Conservation (phyloP, 2,329 filamentous ascomycete genomes). For the Fusarium acutatum region DNA sequence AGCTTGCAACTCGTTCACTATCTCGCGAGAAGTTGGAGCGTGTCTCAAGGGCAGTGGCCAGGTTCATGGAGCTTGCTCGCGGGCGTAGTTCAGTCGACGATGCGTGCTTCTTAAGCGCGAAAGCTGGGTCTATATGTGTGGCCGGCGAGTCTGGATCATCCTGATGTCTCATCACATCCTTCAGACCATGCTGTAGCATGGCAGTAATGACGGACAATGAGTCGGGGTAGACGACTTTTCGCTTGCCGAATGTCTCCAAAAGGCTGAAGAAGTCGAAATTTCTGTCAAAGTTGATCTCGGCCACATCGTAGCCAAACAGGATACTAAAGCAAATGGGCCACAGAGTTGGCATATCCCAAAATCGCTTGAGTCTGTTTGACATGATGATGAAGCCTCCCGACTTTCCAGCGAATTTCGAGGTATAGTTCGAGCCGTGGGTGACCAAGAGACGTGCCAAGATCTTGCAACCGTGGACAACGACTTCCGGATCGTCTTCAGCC, state of each 20-base stretch:
- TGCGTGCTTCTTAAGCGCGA: slow-evolving; percentile 13
- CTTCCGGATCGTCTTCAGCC: slow-evolving; percentile 83
- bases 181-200: slow-evolving; percentile 88
- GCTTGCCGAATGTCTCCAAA: slow-evolving; percentile 74
- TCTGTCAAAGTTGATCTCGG: slow-evolving; percentile 75
- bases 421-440: slow-evolving; percentile 82
- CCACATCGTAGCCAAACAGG: slow-evolving; percentile 84
- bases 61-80: slow-evolving; percentile 71
- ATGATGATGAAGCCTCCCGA: slow-evolving; percentile 89
- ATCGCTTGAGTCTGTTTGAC: slow-evolving; percentile 80
- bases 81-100: slow-evolving; percentile 42
- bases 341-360: slow-evolving; percentile 86
- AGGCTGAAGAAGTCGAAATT: slow-evolving; percentile 80
- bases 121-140: slow-evolving; percentile 16
- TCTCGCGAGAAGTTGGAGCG: slow-evolving; percentile 50
- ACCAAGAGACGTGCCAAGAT: slow-evolving; percentile 86
- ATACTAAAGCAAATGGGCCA: slow-evolving; percentile 92
- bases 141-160: slow-evolving; percentile 66
- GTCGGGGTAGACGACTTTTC: slow-evolving; percentile 77
- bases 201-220: slow-evolving; percentile 80
- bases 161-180: slow-evolving; percentile 71
- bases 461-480: slow-evolving; percentile 81
- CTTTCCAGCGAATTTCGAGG: slow-evolving; percentile 83
- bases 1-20: slow-evolving; percentile 57
- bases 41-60: slow-evolving; percentile 66